Evolutionary conservation across 768 basidiomycete genomes (phyloP), one percentile per base, ranked within the genome.

Genomic region (Tricholoma flavovirens): DNA sequence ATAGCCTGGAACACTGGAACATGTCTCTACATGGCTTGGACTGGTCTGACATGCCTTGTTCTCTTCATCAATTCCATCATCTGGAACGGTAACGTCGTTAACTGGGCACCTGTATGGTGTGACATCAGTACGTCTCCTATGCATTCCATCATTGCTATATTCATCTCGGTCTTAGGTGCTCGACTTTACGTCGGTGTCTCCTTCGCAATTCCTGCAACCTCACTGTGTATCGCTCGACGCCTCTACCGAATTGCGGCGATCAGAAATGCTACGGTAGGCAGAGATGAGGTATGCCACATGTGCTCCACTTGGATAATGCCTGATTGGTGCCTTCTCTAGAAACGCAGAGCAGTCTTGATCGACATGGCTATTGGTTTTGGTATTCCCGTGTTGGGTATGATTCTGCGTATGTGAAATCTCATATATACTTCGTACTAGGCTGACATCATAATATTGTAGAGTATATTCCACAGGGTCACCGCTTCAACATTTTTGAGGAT

Each of bases 1-100:
- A 46, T 17, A 51, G 56, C 57, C 40, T 58, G 64, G 64, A 65
- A 65, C 46, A 65, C 64, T 33, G 64, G 87, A 24, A 90, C 89
- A 9, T 83, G 88, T 58, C 69, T 83, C 35, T 86, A 82, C 73
- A 90, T 92, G 73, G 56, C 74, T 33, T 92, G 89, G 90, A 75
- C 77, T 6, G 81, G 77, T 1, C 51, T 82, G 5, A 73, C 72
- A 14, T 84, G 83, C 66, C 77, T 91, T 48, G 77, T 77, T 51
- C 68, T 75, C 49, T 84, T 80, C 62, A 69, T 91, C 60, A 87
- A 92, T 71, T 77, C 83, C 4, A 70, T 90, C 38, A 64, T 91
- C 12, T 93, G 90, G 91, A 74, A 73, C 56, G 73, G 78, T 24
- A 86, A 80, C 62, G 76, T 77, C 7, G 72, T 78, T 49, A 80